Evolutionary conservation across 305 asterid genomes (phyloP).

Genomic region (Solanum hybrid): DNA sequence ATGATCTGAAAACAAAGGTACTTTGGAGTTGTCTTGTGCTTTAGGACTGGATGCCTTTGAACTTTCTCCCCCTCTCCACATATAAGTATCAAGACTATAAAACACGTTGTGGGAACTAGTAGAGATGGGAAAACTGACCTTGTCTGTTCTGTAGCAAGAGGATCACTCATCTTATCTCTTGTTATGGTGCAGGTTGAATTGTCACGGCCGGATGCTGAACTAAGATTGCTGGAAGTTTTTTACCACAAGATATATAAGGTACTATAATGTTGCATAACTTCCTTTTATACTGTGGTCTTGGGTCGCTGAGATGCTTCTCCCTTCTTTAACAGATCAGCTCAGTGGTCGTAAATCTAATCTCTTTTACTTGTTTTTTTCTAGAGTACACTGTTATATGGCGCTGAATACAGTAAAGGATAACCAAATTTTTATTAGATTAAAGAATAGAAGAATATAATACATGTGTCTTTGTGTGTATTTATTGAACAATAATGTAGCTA

Average conservation of each 20-base stretch:
- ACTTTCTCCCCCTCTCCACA: neutral
- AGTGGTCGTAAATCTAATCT: neutral
- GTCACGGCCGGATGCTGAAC: constrained; percentile 36
- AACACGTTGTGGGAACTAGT: neutral
- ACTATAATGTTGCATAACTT: neutral
- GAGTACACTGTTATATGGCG: neutral
- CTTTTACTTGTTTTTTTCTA: neutral
- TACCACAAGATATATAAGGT: constrained; percentile 50
- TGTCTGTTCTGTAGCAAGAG: neutral
- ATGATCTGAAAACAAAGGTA: constrained; percentile 67
- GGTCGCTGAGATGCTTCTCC: neutral
- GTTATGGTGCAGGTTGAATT: constrained; percentile 34
- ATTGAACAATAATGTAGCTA: neutral
- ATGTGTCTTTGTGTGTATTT: neutral
- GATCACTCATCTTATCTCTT: neutral
- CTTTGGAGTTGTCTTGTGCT: neutral
- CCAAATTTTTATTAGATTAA: neutral
- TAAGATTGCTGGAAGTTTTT: constrained; percentile 45
- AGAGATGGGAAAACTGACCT: neutral
- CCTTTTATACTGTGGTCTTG: neutral
- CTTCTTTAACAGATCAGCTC: neutral
- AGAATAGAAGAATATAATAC: neutral
- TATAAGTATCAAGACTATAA: neutral
- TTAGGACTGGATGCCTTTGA: neutral
- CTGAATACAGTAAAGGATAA: neutral